Percentiles rank a stretch among this genome's conserved stretches.
These are phyloP conservation scores for Neonectria hederae DNA, from an alignment of 2,329 filamentous ascomycete species.

Conservation along the genomic window DNA sequence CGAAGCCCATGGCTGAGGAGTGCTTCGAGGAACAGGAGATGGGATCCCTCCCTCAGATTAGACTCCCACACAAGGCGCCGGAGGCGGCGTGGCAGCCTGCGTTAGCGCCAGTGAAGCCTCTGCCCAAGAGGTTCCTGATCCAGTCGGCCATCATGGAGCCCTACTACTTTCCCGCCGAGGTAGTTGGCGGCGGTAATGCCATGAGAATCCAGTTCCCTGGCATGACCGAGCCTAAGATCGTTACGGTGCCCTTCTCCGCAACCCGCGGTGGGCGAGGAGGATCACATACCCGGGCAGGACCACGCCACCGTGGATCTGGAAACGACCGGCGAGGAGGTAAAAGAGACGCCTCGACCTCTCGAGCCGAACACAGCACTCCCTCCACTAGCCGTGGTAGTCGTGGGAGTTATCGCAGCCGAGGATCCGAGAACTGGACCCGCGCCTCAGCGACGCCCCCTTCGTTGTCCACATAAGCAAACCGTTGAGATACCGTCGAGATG, in stretches of 20 bases:
- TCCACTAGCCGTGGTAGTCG: constrained; percentile 48
- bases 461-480: constrained; percentile 36
- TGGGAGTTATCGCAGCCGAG: constrained; percentile 52
- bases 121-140: constrained; percentile 62
- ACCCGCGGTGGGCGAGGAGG: constrained; percentile 47
- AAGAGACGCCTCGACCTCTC: constrained; percentile 46
- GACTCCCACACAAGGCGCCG: constrained; percentile 70
- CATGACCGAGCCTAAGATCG: constrained; percentile 50
- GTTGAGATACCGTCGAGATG: constrained; percentile 23
- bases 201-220: constrained; percentile 55
- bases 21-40: constrained; percentile 86
- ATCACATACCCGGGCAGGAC: constrained; percentile 37
- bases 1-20: constrained; percentile 78
- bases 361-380: constrained; percentile 38
- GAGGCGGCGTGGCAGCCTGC: constrained; percentile 71
- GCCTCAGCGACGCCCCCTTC: constrained; percentile 40
- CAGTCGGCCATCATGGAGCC: constrained; percentile 48
- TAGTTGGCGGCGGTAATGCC: constrained; percentile 47
- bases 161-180: constrained; percentile 47
- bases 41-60: constrained; percentile 77
- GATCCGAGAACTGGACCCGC: constrained; percentile 55
- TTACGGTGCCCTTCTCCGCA: constrained; percentile 50
- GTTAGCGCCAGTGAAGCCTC: constrained; percentile 61
- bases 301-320: constrained; percentile 45
- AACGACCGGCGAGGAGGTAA: constrained; percentile 46